Conservation (phyloP, 805 yeast genomes). For the Pichia californica region DNA sequence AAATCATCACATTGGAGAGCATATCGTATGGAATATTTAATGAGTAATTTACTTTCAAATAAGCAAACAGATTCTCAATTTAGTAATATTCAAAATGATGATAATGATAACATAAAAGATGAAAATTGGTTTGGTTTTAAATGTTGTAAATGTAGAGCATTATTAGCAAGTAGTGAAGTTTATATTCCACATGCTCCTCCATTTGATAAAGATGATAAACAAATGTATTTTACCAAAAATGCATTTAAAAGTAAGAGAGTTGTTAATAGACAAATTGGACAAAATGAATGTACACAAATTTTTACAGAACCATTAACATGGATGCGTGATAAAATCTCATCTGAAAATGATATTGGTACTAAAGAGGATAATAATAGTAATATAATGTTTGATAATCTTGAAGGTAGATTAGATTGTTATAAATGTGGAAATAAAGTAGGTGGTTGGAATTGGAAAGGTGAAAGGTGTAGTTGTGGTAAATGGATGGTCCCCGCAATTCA, state of each 20-base stretch:
- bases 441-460: slow-evolving; percentile 90
- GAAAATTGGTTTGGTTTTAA: slow-evolving; percentile 35
- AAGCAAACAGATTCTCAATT: too few species aligned
- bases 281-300: slow-evolving; percentile 68
- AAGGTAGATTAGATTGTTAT: slow-evolving; percentile 83
- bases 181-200: slow-evolving; percentile 66
- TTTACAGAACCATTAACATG: slow-evolving; percentile 85
- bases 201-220: slow-evolving; percentile 48
- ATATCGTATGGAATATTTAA: slow-evolving; percentile 14
- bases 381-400: slow-evolving; percentile 60
- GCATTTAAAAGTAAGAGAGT: slow-evolving; percentile 58
- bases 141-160: slow-evolving; percentile 77
- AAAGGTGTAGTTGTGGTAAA: slow-evolving; percentile 87
- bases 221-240: slow-evolving; percentile 57
- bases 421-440: slow-evolving; percentile 84
- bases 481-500: slow-evolving; percentile 95
- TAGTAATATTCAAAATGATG: slow-evolving; percentile 22
- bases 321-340: slow-evolving; percentile 53
- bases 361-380: slow-evolving; percentile 1
- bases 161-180: slow-evolving; percentile 56
- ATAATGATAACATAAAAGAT: slow-evolving; percentile 9
- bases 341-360: background rate
- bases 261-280: slow-evolving; percentile 50
- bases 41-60: background rate
- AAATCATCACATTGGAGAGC: slow-evolving; percentile 15